phyloP scores from a whole-genome alignment of 176 grass and related monocot genomes.

The Carex scoparia region DNA sequence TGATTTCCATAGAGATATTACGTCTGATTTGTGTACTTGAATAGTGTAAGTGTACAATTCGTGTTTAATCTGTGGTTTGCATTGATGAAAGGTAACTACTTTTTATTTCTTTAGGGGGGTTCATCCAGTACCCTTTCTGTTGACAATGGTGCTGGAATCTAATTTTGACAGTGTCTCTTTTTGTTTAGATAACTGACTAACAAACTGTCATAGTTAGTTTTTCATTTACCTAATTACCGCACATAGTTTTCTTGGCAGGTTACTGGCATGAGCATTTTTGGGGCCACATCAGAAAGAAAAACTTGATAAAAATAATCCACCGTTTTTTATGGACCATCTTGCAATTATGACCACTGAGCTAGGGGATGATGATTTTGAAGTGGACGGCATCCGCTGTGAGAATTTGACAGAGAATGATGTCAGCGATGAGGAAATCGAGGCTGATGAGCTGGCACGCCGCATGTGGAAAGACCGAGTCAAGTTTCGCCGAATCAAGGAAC shows the following conservation, averaged over 20 bases:
- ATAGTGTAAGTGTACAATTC: not conserved
- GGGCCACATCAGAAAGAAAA: not conserved
- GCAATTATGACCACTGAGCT: constrained; percentile 45
- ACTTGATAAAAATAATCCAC: not conserved
- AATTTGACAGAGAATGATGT: constrained; percentile 84
- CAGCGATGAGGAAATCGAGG: constrained; percentile 89
- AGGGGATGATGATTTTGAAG: constrained; percentile 64
- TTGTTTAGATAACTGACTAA: not conserved
- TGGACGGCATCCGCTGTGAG: not conserved
- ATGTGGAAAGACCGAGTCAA: constrained; percentile 95
- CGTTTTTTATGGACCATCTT: constrained; percentile 59
- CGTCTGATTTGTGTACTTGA: not conserved
- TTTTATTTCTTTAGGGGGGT: not conserved
- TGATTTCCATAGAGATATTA: not conserved
- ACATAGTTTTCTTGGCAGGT: not conserved
- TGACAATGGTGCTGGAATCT: not conserved
- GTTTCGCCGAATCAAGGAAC: constrained; percentile 81
- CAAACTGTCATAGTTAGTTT: not conserved
- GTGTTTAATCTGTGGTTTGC: not conserved
- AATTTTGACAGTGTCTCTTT: not conserved
- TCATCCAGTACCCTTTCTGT: not conserved
- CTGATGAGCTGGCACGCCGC: constrained; percentile 61
- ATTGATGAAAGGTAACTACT: not conserved
- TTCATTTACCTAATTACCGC: not conserved
- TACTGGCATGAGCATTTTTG: not conserved